Conservation (phyloP, 148 eudicot genomes). For the Nepenthes mirabilis region DNA sequence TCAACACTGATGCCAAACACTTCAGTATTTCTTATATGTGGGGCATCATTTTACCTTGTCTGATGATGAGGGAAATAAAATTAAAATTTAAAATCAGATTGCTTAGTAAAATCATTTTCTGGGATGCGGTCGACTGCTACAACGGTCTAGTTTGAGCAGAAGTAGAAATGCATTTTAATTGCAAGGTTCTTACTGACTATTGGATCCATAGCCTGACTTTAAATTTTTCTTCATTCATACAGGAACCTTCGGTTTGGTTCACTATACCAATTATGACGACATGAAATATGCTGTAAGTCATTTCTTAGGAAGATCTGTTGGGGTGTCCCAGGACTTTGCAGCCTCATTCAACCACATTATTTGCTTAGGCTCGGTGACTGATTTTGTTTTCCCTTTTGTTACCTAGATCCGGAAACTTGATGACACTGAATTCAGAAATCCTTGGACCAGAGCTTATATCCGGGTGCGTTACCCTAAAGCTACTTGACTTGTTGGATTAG, state of each 20-base stretch:
- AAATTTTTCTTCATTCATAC: conserved; percentile 5
- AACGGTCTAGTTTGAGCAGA: not conserved
- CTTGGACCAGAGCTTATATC: conserved; percentile 81
- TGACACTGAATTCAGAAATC: conserved; percentile 92
- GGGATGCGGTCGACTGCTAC: too few species aligned
- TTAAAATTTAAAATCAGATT: too few species aligned
- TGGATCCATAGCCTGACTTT: not conserved
- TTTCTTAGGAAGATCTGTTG: conserved; percentile 1
- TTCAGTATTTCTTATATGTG: too few species aligned
- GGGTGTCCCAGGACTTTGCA: too few species aligned
- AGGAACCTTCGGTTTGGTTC: conserved; percentile 96
- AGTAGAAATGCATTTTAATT: not conserved
- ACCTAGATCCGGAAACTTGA: conserved; percentile 83
- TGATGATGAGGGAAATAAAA: too few species aligned
- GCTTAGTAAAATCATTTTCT: too few species aligned
- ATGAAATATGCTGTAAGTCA: conserved; percentile 97
- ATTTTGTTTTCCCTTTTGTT: conserved; percentile 1
- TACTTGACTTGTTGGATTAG: conserved; percentile 1
- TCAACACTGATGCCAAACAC: too few species aligned
- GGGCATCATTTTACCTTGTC: too few species aligned
- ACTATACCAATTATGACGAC: conserved; percentile 86
- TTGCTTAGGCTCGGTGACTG: not conserved
- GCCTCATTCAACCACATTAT: not conserved
- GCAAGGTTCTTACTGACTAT: not conserved
- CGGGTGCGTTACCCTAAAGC: conserved; percentile 35